Conservation (phyloP, 2,329 filamentous ascomycete species). For the Neoascochyta sp. region DNA sequence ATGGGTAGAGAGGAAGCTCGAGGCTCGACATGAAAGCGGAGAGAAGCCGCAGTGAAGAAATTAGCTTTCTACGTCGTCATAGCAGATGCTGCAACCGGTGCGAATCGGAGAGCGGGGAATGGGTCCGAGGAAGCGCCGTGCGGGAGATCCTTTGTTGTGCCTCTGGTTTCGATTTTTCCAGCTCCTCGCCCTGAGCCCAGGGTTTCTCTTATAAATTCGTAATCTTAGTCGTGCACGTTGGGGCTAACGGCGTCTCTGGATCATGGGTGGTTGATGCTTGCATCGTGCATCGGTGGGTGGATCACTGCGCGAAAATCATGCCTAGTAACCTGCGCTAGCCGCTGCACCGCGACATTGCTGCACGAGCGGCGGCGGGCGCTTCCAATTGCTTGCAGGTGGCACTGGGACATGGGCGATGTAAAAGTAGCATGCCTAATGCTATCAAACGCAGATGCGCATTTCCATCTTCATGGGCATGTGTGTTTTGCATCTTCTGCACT, state of each 20-base stretch:
- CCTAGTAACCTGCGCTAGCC: slow-evolving; percentile 10
- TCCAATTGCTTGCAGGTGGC: no score
- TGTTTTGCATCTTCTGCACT: no score
- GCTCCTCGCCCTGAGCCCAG: slow-evolving; percentile 13
- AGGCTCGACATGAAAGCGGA: slow-evolving; percentile 15
- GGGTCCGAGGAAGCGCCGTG: slow-evolving; percentile 28
- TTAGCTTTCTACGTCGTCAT: slow-evolving; percentile 34
- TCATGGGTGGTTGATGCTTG: slow-evolving; percentile 22
- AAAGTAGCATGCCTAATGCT: no score
- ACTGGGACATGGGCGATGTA: no score
- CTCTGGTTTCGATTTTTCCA: slow-evolving; percentile 15
- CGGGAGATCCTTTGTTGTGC: slow-evolving; percentile 17
- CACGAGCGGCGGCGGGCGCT: no score
- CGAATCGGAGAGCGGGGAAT: slow-evolving; percentile 34
- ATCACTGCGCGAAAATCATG: slow-evolving; percentile 13
- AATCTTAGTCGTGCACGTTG: slow-evolving; percentile 14
- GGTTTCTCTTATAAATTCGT: slow-evolving; percentile 25
- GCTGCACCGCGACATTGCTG: no score
- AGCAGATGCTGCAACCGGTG: slow-evolving; percentile 21
- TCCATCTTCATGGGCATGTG: no score
- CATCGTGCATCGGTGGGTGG: slow-evolving; percentile 21
- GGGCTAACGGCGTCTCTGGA: slow-evolving; percentile 20
- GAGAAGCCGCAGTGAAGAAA: slow-evolving; percentile 15
- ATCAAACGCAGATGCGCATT: no score
- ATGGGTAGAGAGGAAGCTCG: slow-evolving; percentile 15